Evolutionary conservation across 768 basidiomycete genomes (phyloP), one percentile per base, ranked within the genome.

Genomic region (Boletus reticuloceps): DNA sequence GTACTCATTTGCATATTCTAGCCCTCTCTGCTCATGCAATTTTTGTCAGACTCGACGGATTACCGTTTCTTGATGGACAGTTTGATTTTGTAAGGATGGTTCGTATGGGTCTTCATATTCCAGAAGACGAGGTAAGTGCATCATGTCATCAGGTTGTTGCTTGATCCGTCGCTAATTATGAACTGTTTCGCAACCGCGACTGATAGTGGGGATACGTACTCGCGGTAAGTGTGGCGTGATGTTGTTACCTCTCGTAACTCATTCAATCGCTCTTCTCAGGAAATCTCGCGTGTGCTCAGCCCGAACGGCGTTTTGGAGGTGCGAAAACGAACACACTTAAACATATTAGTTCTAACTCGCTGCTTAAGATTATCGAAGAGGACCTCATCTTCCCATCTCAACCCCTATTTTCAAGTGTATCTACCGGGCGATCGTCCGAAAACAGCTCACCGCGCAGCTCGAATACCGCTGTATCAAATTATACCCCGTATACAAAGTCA

Each of bases 71-170:
- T 5, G 63, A 78, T 0, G 69, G 76, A 32, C 69, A 77, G 54
- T 90, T 90, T 60, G 82, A 89, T 67, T 83, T 84, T 54, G 83
- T 89, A 10, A 77, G 85, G 47, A 80, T 88, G 62, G 78, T 77
- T 34, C 77, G 79, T 38, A 78, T 88, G 50, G 86, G 85, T 4
- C 76, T 89, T 6, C 85, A 80, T 20, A 80, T 89, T 36, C 87
- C 88, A 12, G 87, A 89, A 69, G 82, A 87, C 62, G 83, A 88
- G 79, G 85, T 80, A 51, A 52, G 75, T 47, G n/a, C 50, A 6
- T 29, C 50, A 31, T 32, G 36, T 29, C 45, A 31, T 46, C 51
- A 46, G 12, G 20, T 29, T 42, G 37, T 32, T 37, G 38, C 40
- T 43, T 22, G 27, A 31, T 58, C 19, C 34, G 51, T 59, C 48